Evolutionary conservation across 352 stramenopile genomes (phyloP).

Genomic region (Chrysophaeum taylorii): DNA sequence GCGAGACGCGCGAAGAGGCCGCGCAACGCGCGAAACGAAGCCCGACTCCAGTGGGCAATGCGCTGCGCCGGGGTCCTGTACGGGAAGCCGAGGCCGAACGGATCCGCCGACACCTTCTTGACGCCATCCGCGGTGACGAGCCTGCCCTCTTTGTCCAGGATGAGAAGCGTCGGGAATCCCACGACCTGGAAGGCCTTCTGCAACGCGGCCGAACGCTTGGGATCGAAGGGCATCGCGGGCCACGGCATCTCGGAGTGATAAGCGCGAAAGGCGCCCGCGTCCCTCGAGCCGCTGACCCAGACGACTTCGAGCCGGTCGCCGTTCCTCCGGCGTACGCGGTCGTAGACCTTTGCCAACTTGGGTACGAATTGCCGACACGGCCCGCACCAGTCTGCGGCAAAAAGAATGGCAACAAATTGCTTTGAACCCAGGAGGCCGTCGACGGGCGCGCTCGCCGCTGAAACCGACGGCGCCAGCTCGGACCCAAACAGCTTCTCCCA

Average conservation of each 20-base stretch:
- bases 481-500: neutral
- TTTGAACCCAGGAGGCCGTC: neutral
- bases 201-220: neutral
- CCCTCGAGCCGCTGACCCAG: neutral
- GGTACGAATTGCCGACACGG: neutral
- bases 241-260: neutral
- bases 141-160: neutral
- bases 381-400: conserved; percentile 4
- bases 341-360: neutral
- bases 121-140: neutral
- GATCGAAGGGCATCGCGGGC: neutral
- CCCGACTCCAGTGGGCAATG: no score
- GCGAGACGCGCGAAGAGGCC: no score
- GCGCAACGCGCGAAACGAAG: no score
- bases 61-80: neutral
- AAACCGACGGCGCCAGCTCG: neutral
- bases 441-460: neutral
- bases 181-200: neutral
- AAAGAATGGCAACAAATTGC: neutral
- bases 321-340: neutral
- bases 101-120: neutral
- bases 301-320: neutral
- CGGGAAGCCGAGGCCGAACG: neutral
- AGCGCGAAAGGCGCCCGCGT: neutral
- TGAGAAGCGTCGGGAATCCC: conserved; percentile 2